Percentiles rank a stretch among this genome's conserved stretches.
Evolutionary conservation across 2,329 filamentous ascomycete species (phyloP).

Genomic region (Paracamarosporium sp.): DNA sequence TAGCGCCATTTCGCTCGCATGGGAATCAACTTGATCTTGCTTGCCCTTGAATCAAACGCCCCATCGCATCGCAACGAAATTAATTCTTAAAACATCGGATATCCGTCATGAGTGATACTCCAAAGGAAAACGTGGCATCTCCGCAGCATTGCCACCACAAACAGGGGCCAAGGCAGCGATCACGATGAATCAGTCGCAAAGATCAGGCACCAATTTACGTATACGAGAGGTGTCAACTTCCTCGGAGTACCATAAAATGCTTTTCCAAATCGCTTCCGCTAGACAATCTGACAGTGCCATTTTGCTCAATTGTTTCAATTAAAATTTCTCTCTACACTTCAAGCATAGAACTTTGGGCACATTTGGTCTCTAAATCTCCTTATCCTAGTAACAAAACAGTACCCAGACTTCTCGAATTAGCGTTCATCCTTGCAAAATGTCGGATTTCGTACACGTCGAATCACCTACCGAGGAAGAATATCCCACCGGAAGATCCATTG

Average conservation of each 20-base stretch:
- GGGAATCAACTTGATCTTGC: no score
- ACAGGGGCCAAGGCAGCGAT: not conserved
- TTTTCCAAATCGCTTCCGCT: no score
- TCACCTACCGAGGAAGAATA: slow-evolving; percentile 1
- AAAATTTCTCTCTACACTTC: no score
- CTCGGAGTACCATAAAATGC: not conserved
- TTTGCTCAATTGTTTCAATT: no score
- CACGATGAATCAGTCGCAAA: not conserved
- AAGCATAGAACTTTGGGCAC: not conserved
- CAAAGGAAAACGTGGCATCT: not conserved
- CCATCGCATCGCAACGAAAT: not conserved
- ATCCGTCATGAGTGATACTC: not conserved
- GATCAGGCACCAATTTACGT: slow-evolving; percentile 1
- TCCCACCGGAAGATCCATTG: not conserved
- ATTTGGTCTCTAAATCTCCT: no score
- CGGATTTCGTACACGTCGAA: slow-evolving; percentile 22
- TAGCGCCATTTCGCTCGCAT: not conserved
- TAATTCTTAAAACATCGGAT: no score
- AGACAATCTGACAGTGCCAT: no score
- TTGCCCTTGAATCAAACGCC: no score
- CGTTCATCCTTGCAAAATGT: slow-evolving; percentile 9
- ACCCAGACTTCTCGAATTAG: no score
- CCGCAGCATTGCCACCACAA: not conserved
- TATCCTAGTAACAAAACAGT: no score
- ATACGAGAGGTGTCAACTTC: not conserved